These are phyloP conservation scores for Diaporthe amygdali DNA, from an alignment of 2,329 filamentous ascomycete species.

Conservation along the genomic window DNA sequence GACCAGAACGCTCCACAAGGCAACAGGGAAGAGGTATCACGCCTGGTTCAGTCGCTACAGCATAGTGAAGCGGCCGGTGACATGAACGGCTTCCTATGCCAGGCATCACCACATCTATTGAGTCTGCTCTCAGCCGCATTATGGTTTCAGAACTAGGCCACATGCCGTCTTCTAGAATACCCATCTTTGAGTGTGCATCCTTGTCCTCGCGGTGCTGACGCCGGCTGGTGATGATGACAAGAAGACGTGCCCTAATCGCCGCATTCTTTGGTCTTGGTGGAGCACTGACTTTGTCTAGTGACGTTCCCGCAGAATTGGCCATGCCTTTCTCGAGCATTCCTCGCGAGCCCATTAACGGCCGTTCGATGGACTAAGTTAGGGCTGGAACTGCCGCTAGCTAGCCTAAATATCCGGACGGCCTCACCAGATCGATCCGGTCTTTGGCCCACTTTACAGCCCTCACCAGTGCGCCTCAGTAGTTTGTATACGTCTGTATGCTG, in stretches of 20 bases:
- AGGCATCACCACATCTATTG: background rate
- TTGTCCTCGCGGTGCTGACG: background rate
- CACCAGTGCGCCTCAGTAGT: background rate
- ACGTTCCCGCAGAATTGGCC: constrained; percentile 7
- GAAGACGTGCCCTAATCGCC: constrained; percentile 3
- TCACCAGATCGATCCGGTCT: background rate
- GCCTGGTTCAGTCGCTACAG: background rate
- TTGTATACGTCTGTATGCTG: background rate
- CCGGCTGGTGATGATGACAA: background rate
- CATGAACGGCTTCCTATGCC: background rate
- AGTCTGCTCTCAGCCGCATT: constrained; percentile 8
- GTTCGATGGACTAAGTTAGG: background rate
- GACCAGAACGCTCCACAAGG: background rate
- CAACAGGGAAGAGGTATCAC: background rate
- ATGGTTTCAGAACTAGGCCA: background rate
- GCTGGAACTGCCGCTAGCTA: constrained; percentile 1
- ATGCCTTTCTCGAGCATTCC: background rate
- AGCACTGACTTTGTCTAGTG: background rate
- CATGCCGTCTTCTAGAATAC: background rate
- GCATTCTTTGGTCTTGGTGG: background rate
- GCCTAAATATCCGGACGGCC: background rate
- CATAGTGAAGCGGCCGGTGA: background rate
- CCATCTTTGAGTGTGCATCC: background rate
- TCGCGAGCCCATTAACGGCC: background rate
- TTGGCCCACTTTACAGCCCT: background rate